Percentiles rank a stretch among this genome's conserved stretches.
These are phyloP conservation scores for Comarum palustre DNA, from an alignment of 306 rosid genomes.

Conservation along the genomic window DNA sequence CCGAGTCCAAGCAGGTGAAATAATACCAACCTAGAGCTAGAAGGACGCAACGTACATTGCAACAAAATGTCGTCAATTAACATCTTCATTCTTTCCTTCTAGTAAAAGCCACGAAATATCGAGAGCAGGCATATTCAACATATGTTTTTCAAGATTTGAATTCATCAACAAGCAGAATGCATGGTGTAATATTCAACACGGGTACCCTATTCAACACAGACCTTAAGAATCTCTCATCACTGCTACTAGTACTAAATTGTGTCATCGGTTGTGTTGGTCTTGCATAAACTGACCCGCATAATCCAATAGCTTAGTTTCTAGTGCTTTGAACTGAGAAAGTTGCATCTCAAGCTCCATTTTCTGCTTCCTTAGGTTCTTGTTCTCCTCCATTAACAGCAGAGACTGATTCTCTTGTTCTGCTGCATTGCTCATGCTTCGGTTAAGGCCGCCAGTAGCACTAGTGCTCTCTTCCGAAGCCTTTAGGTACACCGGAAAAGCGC, in stretches of 20 bases:
- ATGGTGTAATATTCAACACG: background rate
- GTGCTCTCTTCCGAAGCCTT: conserved; percentile 50
- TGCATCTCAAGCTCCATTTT: conserved; percentile 55
- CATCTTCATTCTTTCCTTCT: background rate
- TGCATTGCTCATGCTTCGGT: conserved; percentile 14
- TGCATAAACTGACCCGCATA: conserved; percentile 47
- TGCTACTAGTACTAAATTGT: background rate
- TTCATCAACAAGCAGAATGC: background rate
- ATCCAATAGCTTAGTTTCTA: conserved; percentile 56
- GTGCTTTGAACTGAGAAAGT: conserved; percentile 59
- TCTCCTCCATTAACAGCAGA: conserved; percentile 55
- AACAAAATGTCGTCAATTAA: background rate
- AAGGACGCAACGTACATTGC: no score
- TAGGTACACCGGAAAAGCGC: conserved; percentile 68
- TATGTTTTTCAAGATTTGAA: background rate
- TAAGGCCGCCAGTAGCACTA: conserved; percentile 1
- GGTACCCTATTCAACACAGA: background rate
- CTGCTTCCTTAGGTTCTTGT: conserved; percentile 61
- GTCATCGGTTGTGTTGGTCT: conserved; percentile 8
- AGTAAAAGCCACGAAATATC: background rate
- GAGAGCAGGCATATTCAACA: background rate
- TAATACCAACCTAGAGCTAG: background rate
- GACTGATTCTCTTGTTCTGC: conserved; percentile 32
- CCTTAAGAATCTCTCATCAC: background rate
- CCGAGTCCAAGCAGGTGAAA: background rate